Evolutionary conservation across 164 flowering plant genomes (phyloP).

Genomic region (Vitis riparia): DNA sequence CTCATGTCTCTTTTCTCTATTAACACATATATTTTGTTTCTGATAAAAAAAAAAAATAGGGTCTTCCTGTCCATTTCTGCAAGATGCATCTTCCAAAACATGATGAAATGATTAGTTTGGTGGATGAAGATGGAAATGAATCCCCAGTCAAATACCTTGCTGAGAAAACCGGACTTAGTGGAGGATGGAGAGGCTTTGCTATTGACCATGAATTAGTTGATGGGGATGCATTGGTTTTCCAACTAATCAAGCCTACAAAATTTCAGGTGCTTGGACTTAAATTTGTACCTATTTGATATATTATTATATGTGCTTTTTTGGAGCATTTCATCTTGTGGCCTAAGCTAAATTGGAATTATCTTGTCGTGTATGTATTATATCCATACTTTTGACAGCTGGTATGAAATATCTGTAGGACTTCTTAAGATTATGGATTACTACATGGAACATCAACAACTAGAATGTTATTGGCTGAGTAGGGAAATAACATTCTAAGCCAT

Average conservation of each 20-base stretch:
- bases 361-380: background rate
- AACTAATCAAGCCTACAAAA: conserved; percentile 42
- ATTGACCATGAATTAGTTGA: conserved; percentile 64
- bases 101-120: conserved; percentile 39
- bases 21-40: no score
- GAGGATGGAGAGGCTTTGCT: conserved; percentile 82
- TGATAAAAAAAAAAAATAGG: background rate
- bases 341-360: no score
- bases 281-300: no score
- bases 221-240: conserved; percentile 83
- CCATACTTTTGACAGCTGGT: background rate
- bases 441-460: no score
- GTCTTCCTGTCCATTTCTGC: conserved; percentile 50
- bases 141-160: conserved; percentile 49
- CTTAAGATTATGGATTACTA: no score
- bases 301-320: no score
- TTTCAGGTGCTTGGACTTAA: conserved; percentile 53
- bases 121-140: conserved; percentile 48
- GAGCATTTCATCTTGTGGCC: no score
- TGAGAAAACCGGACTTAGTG: conserved; percentile 65
- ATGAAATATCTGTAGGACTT: no score
- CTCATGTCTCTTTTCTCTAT: no score
- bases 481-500: no score
- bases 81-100: conserved; percentile 32
- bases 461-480: no score